phyloP scores from a whole-genome alignment of 2,329 filamentous ascomycete species.

The Rutstroemia sp. region DNA sequence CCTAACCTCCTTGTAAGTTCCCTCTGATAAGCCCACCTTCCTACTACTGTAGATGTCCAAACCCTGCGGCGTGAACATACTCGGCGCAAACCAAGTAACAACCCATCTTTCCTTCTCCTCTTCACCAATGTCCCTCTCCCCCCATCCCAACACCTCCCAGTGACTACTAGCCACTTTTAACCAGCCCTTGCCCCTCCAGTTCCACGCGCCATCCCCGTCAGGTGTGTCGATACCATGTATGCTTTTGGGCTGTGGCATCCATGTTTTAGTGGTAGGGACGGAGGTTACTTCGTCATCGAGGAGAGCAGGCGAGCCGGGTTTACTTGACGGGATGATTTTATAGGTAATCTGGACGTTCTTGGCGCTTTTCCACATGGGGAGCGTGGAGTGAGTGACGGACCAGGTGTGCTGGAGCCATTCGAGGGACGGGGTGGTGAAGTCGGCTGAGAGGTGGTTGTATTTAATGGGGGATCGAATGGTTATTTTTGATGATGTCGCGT shows the following conservation, averaged over 20 bases:
- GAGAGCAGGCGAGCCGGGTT: conserved; percentile 14
- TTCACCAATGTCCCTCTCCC: conserved; percentile 36
- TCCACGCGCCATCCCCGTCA: conserved; percentile 43
- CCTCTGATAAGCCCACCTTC: conserved; percentile 50
- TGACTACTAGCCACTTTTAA: conserved; percentile 64
- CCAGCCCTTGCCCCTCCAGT: conserved; percentile 74
- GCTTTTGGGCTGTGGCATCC: conserved; percentile 43
- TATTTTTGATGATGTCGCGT: neutral
- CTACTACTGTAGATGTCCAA: conserved; percentile 69
- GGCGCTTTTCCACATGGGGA: conserved; percentile 72
- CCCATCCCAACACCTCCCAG: conserved; percentile 79
- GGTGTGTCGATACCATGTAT: conserved; percentile 59
- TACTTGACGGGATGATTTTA: conserved; percentile 38
- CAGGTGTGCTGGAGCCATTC: conserved; percentile 60
- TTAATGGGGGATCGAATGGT: conserved; percentile 12
- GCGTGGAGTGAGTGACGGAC: conserved; percentile 68
- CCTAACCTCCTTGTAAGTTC: conserved; percentile 50
- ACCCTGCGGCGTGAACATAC: conserved; percentile 74
- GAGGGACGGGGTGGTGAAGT: conserved; percentile 25
- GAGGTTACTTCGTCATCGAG: conserved; percentile 69
- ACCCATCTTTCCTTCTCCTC: conserved; percentile 50
- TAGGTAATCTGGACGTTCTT: conserved; percentile 79
- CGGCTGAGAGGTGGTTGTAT: conserved; percentile 9
- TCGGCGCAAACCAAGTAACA: conserved; percentile 80
- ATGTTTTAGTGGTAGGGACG: conserved; percentile 40